Base-by-base conservation (phyloP, 768 basidiomycete genomes). In the Hemileccinum impolitum region DNA sequence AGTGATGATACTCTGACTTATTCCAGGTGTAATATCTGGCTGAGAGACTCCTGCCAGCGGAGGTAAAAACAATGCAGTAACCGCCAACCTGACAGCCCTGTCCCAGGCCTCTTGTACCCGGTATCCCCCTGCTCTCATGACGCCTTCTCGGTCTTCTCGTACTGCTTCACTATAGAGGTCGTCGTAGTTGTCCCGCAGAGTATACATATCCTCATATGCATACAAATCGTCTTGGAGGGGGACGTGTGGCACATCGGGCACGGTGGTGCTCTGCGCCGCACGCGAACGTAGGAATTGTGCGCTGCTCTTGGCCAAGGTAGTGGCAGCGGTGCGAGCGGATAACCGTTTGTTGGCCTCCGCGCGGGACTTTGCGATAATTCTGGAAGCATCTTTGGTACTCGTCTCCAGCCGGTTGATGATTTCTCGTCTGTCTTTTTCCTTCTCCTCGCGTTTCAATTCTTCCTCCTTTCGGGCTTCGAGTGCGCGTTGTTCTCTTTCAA, bases 91-190 rank as follows among this genome's bases (percentile, higher is more conserved):
- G 48, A 94, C 63, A 12, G 89, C 90, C 47, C 91, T 75, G 58
- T 87, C 85, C 91, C 91, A 94, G 38, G 86, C 89, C 63, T 94
- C 87, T 52, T 88, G 82, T 4, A 90, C 73, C 53, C 71, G 75
- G 63, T 91, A 94, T 9, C 92, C 92, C 9, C 90, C 92, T 18
- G 82, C 90, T 37, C 84, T 74, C 85, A 87, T 87, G 56, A 85
- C 82, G 13, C 85, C 87, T 52, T 87, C 87, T 48, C 80, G 69
- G 61, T 91, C 89, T 57, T 79, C 78, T 57, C 86, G 72, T 17
- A 91, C 85, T 13, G 85, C 84, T 48, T 88, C 87, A 55, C 87
- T 90, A 58, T 78, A 72, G 36, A 84, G 76, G 57, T 91, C 90
- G 42, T 82, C 74, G 67, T 93, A 94, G 12, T 73, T 72, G 26